Evolutionary conservation across 2,329 filamentous ascomycete species (phyloP).

Genomic region (Cordyceps pruinosa): DNA sequence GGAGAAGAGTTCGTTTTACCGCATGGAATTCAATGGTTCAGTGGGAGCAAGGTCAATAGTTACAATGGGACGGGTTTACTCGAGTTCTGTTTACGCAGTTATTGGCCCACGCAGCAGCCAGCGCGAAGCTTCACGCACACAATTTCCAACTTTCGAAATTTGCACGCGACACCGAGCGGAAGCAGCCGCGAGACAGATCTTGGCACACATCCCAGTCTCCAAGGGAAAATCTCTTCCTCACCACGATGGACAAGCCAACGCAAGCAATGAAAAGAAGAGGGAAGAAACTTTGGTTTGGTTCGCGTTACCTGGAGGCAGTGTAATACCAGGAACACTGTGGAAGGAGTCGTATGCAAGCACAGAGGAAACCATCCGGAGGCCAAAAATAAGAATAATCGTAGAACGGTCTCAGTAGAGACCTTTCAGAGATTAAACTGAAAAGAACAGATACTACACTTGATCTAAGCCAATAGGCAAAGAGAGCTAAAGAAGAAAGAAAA

Average conservation of each 20-base stretch:
- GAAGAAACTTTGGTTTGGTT: constrained; percentile 17
- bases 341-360: constrained; percentile 34
- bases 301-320: constrained; percentile 39
- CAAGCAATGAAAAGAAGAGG: constrained; percentile 33
- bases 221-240: constrained; percentile 28
- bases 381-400: constrained; percentile 71
- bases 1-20: background rate
- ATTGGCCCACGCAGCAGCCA: background rate
- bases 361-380: constrained; percentile 28
- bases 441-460: constrained; percentile 96
- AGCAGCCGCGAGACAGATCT: background rate
- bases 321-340: constrained; percentile 40
- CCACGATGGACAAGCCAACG: constrained; percentile 29
- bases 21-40: background rate
- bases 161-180: background rate
- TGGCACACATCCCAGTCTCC: background rate
- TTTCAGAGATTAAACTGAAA: constrained; percentile 97
- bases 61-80: no score
- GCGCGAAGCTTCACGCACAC: no score
- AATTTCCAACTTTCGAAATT: background rate
- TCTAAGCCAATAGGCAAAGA: constrained; percentile 64
- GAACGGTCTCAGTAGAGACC: constrained; percentile 62
- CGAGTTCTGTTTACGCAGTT: background rate
- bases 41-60: background rate
- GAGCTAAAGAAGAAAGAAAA: constrained; percentile 33